Evolutionary conservation across 148 eudicot genomes (phyloP), one percentile per base, ranked within the genome.

Genomic region (Nepenthes gracilis): DNA sequence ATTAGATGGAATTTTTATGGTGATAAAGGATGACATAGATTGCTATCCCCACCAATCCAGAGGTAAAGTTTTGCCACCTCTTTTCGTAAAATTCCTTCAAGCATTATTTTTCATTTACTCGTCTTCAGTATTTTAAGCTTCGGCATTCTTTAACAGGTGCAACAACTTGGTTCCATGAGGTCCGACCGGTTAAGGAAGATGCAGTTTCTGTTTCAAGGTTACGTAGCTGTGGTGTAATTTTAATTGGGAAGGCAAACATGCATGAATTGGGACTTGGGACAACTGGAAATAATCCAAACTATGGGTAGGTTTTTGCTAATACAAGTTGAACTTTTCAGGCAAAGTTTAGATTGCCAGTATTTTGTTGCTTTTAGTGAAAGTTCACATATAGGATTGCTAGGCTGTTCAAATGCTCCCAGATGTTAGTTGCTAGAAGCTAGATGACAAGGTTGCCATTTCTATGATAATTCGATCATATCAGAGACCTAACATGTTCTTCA

Each of bases 201-300:
- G 96, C 95, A 59, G 81, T 63, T 54, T 76, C 75, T 71, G 97
- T 89, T 45, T 87, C 92, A 67, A 89, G 83, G 70, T 69, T 94
- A 64, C 96, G 99, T 15, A 73, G 82, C 55, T 94, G 97, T 75
- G 99, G 99, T 58, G 99, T 67, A 55, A 75, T 94, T 58, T 77
- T 94, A 36, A 85, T 89, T 62, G 99, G 99, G 63, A 94, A 94
- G 79, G 97, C 97, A 66, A 94, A 94, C 73, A 94, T 94, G 99
- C 99, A 94, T 75, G 99, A 94, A 74, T 60, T 94, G 55, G 99
- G 99, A 59, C 72, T 89, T 47, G 99, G 97, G 53, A 83, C 88
- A 15, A 89, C 97, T 14, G 99, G 99, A 67, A 86, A 84, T 68
- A 94, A 93, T 71, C 64, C 99, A 57, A 89, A 94, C 70, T 74